These are phyloP conservation scores for Triglochin maritima DNA, from an alignment of 106 monocot species.

Conservation along the genomic window DNA sequence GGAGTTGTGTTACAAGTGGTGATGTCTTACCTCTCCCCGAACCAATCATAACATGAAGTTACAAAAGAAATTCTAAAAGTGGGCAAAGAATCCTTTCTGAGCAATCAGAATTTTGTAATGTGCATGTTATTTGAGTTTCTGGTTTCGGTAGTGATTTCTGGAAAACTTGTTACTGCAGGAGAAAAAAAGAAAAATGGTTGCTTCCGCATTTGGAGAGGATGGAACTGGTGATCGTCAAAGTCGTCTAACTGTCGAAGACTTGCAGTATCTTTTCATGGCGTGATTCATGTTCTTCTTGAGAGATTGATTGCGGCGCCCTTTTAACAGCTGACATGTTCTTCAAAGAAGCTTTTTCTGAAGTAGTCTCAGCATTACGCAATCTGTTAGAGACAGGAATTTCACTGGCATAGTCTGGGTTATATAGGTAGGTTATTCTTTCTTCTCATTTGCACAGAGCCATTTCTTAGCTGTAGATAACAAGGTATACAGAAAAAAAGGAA, in stretches of 20 bases:
- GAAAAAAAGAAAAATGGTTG: conserved; percentile 86
- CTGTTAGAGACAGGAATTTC: not conserved
- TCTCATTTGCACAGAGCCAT: not conserved
- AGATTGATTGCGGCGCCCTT: not conserved
- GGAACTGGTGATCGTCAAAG: conserved; percentile 54
- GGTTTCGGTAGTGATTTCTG: not conserved
- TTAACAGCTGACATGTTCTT: not conserved
- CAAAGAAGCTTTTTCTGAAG: not conserved
- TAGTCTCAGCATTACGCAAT: not conserved
- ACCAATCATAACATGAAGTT: too few species aligned
- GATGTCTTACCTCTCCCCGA: too few species aligned
- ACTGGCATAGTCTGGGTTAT: not conserved
- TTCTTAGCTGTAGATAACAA: not conserved
- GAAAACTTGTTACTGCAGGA: conserved; percentile 29
- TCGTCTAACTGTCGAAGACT: conserved; percentile 78
- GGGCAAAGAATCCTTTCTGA: too few species aligned
- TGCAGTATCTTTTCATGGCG: conserved; percentile 68
- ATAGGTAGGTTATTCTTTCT: not conserved
- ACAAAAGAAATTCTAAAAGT: too few species aligned
- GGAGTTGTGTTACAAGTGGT: too few species aligned
- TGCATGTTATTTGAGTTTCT: too few species aligned
- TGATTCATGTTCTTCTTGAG: conserved; percentile 7
- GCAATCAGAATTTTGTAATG: too few species aligned
- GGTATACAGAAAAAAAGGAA: not conserved
- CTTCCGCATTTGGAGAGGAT: conserved; percentile 94